Evolutionary conservation across 306 rosid genomes (phyloP).

Genomic region (Sesbania bispinosa): DNA sequence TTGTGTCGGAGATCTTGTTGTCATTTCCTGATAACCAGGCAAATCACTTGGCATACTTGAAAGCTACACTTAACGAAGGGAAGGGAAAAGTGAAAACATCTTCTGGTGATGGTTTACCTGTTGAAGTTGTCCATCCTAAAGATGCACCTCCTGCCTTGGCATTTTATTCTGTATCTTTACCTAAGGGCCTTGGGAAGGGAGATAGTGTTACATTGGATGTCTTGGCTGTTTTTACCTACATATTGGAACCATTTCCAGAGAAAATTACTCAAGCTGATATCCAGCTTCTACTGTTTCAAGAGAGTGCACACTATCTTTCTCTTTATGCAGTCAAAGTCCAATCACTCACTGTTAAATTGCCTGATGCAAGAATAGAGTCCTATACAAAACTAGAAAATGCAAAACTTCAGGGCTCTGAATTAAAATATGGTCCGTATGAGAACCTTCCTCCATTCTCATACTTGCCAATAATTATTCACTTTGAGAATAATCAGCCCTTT

Average conservation of each 20-base stretch:
- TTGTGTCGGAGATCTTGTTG: slow-evolving; percentile 57
- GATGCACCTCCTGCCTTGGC: slow-evolving; percentile 57
- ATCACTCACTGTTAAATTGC: slow-evolving; percentile 70
- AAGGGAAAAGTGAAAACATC: slow-evolving; percentile 68
- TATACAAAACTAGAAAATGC: slow-evolving; percentile 66
- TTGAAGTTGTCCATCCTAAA: slow-evolving; percentile 51
- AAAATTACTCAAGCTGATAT: slow-evolving; percentile 81
- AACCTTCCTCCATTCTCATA: slow-evolving; percentile 65
- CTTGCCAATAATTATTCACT: slow-evolving; percentile 74
- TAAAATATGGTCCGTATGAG: slow-evolving; percentile 88
- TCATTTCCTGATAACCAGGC: slow-evolving; percentile 67
- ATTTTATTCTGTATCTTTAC: slow-evolving; percentile 65
- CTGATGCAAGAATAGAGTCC: slow-evolving; percentile 88
- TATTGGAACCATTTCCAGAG: slow-evolving; percentile 80
- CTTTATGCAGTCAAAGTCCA: slow-evolving; percentile 76
- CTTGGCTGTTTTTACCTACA: slow-evolving; percentile 63
- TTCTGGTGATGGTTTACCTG: slow-evolving; percentile 43
- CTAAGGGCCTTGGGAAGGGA: slow-evolving; percentile 73
- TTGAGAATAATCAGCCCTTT: slow-evolving; percentile 82
- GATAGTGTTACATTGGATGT: slow-evolving; percentile 60
- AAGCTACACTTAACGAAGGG: slow-evolving; percentile 50
- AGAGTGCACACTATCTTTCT: slow-evolving; percentile 75
- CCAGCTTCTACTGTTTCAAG: slow-evolving; percentile 81
- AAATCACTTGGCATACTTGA: slow-evolving; percentile 63
- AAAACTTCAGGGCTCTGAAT: slow-evolving; percentile 80